Evolutionary conservation across 371 early-diverging fungal species (phyloP), one percentile per base, ranked within the genome.

Genomic region (Rhizopus delemar): DNA sequence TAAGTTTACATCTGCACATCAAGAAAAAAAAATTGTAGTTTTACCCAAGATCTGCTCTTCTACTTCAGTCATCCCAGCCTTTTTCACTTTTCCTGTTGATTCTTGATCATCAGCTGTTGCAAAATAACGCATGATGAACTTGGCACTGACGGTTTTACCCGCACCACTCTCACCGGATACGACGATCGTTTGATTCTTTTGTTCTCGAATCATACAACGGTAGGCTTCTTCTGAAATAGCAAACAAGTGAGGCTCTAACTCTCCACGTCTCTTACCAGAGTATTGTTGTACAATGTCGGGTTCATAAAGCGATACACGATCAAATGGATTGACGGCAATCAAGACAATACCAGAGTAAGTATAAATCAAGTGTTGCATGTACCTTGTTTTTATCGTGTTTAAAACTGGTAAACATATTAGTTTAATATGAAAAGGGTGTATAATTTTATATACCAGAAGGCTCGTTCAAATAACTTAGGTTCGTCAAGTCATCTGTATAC

Each of bases 301-400:
- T 22, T 88, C 86, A 73, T 98, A 97, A 28, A 97, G 74, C 22
- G 88, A 78, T 48, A 99, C 86, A 31, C 91, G 81, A 62, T 88
- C 89, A 70, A 97, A 99, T 0, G 99, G 99, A 72, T 99, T 99
- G 63, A 96, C 89, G 46, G 99, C 97, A 56, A 99, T 93, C 61
- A 99, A 79, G 50, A 99, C 97, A 58, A 98, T 93, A 33, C 99
- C 99, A 33, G 98, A 97, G 69, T 97, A 98, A 15, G 99, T 99
- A 73, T 99, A 99, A 56, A 97, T 96, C 71, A 89, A 86, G 71
- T 88, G 90, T 69, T 92, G 91, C 32, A 83, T 80, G 70, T 96
- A 97, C 53, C 97, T 86, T 12, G 92, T 84, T 38, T 83, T 77
- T 58, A 96, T 89, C 56, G 92, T 94, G 73, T 95, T 89, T 59